Evolutionary conservation across 139 green algal genomes (phyloP), one percentile per base, ranked within the genome.

Genomic region (Tetraselmis chui): DNA sequence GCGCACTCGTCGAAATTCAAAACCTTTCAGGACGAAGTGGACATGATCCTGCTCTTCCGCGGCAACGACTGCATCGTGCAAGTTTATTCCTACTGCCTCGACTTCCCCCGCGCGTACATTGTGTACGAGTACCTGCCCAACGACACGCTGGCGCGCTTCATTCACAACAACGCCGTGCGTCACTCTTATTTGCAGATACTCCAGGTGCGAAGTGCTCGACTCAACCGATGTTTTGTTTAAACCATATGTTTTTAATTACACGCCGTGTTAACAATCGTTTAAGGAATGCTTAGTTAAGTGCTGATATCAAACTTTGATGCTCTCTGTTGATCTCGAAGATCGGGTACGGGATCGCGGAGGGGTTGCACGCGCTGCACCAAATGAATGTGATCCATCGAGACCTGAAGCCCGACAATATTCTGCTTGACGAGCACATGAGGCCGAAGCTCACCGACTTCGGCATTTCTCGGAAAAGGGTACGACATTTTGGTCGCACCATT

Each of bases 391-490:
- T 67, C 45, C 45, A 67, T 67, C 45, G 45, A 18, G 45, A 67
- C 45, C 45, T 67, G 11, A 67, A 67, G 45, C 45, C 45, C 5
- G 45, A 67, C 45, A 67, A 67, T 18, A 67, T 67, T 67, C 45
- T 67, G 5, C 45, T 67, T 5, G 45, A 67, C 45, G 45, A 67
- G 45, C 45, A 67, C 45, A 67, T 67, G 45, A 67, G 45, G 45
- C 45, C 45, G 18, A 80, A 80, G n/a, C 29, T 80, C 23, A 32
- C 77, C 2, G 77, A 80, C 77, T 80, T 80, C 32, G 77, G 77
- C 27, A 80, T 80, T 32, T 31, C 77, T 2, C 45, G 45, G 18
- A 67, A 67, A 80, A 80, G n/a, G 31, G 31, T 32, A 30, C 45
- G 77, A n/a, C n/a, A n/a, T n/a, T n/a, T n/a, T n/a, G n/a, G n/a